Evolutionary conservation across 306 rosid species (phyloP), one percentile per base, ranked within the genome.

Genomic region (Argentina anserina): DNA sequence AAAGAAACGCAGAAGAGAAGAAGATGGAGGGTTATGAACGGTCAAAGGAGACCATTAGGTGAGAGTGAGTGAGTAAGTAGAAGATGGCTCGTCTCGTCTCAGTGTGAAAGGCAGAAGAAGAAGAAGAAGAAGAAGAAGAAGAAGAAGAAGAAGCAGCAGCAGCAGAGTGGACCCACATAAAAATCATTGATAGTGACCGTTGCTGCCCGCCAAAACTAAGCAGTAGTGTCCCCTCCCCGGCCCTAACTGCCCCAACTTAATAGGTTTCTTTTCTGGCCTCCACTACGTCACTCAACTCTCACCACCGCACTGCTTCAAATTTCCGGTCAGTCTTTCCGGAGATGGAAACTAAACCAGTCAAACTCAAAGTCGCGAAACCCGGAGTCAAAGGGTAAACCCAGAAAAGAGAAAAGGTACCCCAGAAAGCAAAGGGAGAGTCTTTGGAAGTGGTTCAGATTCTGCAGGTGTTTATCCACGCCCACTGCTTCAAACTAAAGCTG

Each of bases 161-260:
- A 26, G 66, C 64, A 58, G 39, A 28, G 1, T 28, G 66, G 33
- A 86, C 72, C 84, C 78, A 78, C 75, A 82, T 75, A 79, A 81
- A 81, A 83, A 89, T 89, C 87, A 87, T 83, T 89, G 90, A 85
- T 49, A 70, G 72, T 56, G 79, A 83, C 91, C 86, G 79, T 84
- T 81, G 76, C 73, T 84, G 88, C 87, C 85, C 79, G 75, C 89
- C 73, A 86, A 89, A 83, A 70, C 58, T 76, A 59, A 73, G 83
- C 87, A 79, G 79, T 81, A 80, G 91, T n/a, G 91, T 45, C 87
- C 90, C 90, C 88, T 41, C 15, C 82, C 56, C 42, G 67, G 78
- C 29, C 61, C 61, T 25, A 29, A 15, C 61, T 26, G 61, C 17
- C 62, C 62, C 6, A 6, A 14, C 11, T 59, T 59, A 29, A 59